Evolutionary conservation across 2,329 filamentous ascomycete species (phyloP), one percentile per base, ranked within the genome.

Genomic region (Diplodia scrobiculata): DNA sequence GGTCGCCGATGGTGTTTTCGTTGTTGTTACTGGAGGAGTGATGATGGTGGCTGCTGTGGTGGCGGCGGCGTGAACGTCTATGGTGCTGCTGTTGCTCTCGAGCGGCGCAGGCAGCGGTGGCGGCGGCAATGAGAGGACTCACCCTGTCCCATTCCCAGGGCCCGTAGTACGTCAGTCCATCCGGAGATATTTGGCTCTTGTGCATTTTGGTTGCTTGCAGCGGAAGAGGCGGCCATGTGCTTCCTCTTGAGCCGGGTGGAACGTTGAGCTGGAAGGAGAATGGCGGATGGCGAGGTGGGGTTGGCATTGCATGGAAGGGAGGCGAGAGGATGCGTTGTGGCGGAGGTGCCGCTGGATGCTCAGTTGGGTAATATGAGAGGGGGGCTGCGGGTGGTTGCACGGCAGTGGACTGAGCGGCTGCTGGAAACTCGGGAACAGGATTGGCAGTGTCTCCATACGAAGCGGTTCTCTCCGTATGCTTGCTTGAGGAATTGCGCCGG

Each of bases 141-240:
- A 83, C 81, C 32, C 71, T 70, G 68, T 83, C 81, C 68, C 77
- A 77, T 67, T 83, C 80, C 67, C 79, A 83, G 1, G 80, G 80
- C n/a, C 80, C 74, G 68, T 81, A 83, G 71, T 83, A 81, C 36
- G 74, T 73, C 67, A 83, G 69, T 5, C 81, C 83, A 60, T 83
- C 80, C 27, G 68, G 32, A 9, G 68, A 66, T 21, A 72, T 34
- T n/a, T 70, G 58, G 10, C 66, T 65, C 14, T 65, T 64, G 50
- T 69, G 47, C 4, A 71, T 51, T 19, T 59, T 65, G 11, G 54
- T 59, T 9, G 29, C 29, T 9, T 32, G 54, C 6, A 19, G 36
- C 19, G 25, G 21, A 2, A 25, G 54, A 19, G 21, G 54, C 13
- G 13, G 55, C 34, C 34, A 36, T 36, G 34, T 13, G 6, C n/a